Evolutionary conservation across 2,329 filamentous ascomycete genomes (phyloP).

Genomic region (Clonostachys rosea): DNA sequence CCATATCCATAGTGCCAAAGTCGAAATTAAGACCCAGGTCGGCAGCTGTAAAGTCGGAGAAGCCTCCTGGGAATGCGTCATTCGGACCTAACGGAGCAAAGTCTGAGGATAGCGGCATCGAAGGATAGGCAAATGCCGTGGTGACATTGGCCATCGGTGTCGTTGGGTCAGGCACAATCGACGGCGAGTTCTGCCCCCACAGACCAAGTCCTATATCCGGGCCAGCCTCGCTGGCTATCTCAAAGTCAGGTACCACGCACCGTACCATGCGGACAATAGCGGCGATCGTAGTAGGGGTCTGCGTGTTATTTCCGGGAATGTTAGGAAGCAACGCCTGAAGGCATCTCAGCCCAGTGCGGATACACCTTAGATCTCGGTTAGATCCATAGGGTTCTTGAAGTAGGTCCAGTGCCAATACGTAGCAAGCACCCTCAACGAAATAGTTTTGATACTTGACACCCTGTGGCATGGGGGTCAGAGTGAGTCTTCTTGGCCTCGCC

Average conservation of each 20-base stretch:
- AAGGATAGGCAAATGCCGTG: slow-evolving; percentile 9
- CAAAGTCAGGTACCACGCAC: slow-evolving; percentile 15
- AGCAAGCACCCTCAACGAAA: slow-evolving; percentile 33
- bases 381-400: slow-evolving; percentile 28
- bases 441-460: slow-evolving; percentile 37
- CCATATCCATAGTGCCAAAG: slow-evolving; percentile 23
- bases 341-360: slow-evolving; percentile 26
- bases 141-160: background rate
- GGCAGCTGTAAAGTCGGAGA: slow-evolving; percentile 16
- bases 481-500: background rate
- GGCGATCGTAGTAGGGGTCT: slow-evolving; percentile 13
- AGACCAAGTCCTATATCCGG: no score
- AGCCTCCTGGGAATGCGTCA: background rate
- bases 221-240: background rate
- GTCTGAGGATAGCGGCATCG: slow-evolving; percentile 15
- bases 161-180: background rate
- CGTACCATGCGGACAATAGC: slow-evolving; percentile 21
- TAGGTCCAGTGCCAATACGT: slow-evolving; percentile 34
- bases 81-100: slow-evolving; percentile 2
- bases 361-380: slow-evolving; percentile 31
- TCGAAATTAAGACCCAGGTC: slow-evolving; percentile 21
- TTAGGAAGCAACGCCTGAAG: slow-evolving; percentile 24
- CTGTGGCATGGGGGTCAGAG: slow-evolving; percentile 12
- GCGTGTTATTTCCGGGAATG: slow-evolving; percentile 8
- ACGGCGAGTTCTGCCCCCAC: no score